Evolutionary conservation across 257 asterid species (phyloP), one percentile per base, ranked within the genome.

Genomic region (Osmanthus fragrans): DNA sequence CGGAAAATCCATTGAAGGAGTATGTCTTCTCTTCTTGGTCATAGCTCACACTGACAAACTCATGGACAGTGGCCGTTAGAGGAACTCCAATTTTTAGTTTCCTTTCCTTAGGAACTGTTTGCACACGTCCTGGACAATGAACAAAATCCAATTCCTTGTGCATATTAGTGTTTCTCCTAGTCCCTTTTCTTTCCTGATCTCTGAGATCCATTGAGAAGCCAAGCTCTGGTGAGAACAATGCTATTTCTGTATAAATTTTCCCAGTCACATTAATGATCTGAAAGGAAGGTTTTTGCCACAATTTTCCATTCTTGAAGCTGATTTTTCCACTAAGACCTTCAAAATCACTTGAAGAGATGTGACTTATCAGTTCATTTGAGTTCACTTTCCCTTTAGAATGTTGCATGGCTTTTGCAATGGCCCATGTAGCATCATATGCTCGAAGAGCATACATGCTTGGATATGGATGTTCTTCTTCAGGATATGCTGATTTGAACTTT

Each of bases 21-120:
- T 85, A 81, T 68, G 7, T 25, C 32, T 90, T 90, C 58, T 9
- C 51, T 4, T 33, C 73, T 1, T 58, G 73, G 58, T 87, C 91
- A 37, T 72, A 67, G 1, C 70, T 71, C 0, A 88, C 89, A 32
- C 85, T 87, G 49, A 90, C 96, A 80, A 90, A 92, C 45, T 86
- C 84, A 60, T 67, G 70, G 51, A 85, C 88, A 33, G 90, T 87
- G 32, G 89, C 92, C 33, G 13, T 70, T 0, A 88, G 89, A 0
- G 96, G 97, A 21, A 90, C 88, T 0, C 92, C 96, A 45, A 89
- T 84, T 72, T 40, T 86, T 73, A 90, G 36, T 45, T 91, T 71
- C 89, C 78, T 74, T 47, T 91, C 90, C 47, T 39, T 80, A 0
- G 96, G 94, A 56, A 80, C 82, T 1, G 37, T 66, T 25, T 19